Evolutionary conservation across 257 asterid genomes (phyloP), one percentile per base, ranked within the genome.

Genomic region (Solanum tarapatanum): DNA sequence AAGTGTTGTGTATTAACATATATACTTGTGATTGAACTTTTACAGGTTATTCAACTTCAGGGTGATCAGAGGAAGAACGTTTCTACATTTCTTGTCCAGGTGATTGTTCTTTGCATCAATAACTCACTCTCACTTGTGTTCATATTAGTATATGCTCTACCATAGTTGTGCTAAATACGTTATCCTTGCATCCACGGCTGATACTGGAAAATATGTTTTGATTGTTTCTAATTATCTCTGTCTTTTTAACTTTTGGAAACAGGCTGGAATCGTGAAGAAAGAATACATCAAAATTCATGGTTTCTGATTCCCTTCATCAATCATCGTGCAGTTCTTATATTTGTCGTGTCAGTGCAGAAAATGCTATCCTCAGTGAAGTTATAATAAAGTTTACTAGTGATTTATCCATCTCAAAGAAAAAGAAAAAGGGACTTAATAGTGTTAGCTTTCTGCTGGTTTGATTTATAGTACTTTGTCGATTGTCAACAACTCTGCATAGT

Each of bases 51-150:
- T 86, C 90, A 88, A 48, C 90, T 88, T 76, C 88, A 88, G 75
- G 90, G 90, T 77, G 90, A 88, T 48, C 90, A 88, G 80, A 39
- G 88, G 80, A 88, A 88, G 84, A 88, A 88, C 48, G 90, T 88
- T n/a, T 88, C 77, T n/a, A 32, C 88, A 33, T 85, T 88, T 80
- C 90, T 88, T 68, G 87, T 88, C 24, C 83, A 85, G 89, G 87
- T 88, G 58, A 88, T 84, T 84, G 62, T 17, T 76, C 12, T 77
- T 77, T 39, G 19, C 62, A 24, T 37, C 83, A 37, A n/a, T 37
- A 37, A 76, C 23, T 32, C 35, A 32, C 35, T 37, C 83, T 75
- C 12, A 13, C 30, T 23, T 26, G 41, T 74, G 21, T 75, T 75
- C 21, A 36, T 36, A 21, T 36, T 36, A 36, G 21, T 74, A 74